phyloP scores from a whole-genome alignment of 2,329 filamentous ascomycete genomes.

The Chaetomium globosum region DNA sequence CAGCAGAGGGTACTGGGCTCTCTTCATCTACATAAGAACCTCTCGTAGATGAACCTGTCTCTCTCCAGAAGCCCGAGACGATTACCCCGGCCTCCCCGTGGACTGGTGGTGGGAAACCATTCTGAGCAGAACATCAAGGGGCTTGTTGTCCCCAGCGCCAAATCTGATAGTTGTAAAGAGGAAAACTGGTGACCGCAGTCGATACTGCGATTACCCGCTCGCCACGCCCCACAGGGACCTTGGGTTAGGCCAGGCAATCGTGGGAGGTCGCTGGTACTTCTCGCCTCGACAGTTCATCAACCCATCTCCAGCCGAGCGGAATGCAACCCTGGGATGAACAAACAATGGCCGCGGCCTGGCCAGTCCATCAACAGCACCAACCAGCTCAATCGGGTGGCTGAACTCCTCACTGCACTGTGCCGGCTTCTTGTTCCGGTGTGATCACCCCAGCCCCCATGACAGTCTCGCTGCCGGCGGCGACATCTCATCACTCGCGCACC shows the following conservation, averaged over 20 bases:
- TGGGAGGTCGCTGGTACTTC: conserved; percentile 23
- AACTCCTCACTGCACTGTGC: conserved; percentile 10
- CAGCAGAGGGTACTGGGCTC: conserved; percentile 21
- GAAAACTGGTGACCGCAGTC: conserved; percentile 26
- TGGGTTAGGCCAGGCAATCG: not conserved
- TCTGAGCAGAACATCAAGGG: conserved; percentile 23
- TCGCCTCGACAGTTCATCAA: conserved; percentile 13
- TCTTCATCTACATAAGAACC: conserved; percentile 32
- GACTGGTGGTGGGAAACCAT: conserved; percentile 4
- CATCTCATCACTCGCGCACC: not conserved
- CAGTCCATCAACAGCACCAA: conserved; percentile 16
- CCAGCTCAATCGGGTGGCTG: conserved; percentile 5
- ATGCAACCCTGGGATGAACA: conserved; percentile 28
- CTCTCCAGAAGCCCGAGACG: conserved; percentile 5
- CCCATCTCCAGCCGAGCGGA: conserved; percentile 27
- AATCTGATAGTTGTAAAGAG: conserved; percentile 31
- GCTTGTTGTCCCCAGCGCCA: conserved; percentile 15
- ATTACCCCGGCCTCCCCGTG: conserved; percentile 4
- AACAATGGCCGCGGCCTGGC: conserved; percentile 6
- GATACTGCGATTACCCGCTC: conserved; percentile 26
- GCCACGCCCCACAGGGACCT: not conserved
- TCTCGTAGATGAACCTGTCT: conserved; percentile 28
- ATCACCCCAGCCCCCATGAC: not conserved
- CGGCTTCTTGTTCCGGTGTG: conserved; percentile 27
- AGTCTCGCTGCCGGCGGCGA: conserved; percentile 4